phyloP scores from a whole-genome alignment of 768 basidiomycete species.

The Termitomyces sp. region DNA sequence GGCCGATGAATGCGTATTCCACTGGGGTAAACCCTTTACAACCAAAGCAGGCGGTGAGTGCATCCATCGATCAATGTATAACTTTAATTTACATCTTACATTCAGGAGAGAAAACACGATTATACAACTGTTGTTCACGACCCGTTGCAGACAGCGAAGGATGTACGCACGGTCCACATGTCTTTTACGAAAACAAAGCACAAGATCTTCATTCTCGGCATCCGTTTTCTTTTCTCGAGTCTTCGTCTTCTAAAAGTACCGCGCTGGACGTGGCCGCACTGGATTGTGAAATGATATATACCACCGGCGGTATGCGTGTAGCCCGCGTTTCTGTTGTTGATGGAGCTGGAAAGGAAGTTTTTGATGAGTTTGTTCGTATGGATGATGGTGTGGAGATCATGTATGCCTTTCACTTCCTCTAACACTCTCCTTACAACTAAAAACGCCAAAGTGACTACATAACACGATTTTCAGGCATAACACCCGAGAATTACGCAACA shows the following conservation, averaged over 20 bases:
- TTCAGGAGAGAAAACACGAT: slow-evolving; percentile 69
- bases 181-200: slow-evolving; percentile 79
- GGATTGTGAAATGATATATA: slow-evolving; percentile 97
- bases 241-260: slow-evolving; percentile 17
- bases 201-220: slow-evolving; percentile 70
- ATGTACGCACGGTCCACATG: slow-evolving; percentile 80
- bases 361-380: slow-evolving; percentile 82
- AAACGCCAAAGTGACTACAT: slow-evolving; percentile 70
- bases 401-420: slow-evolving; percentile 53
- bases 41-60: slow-evolving; percentile 62
- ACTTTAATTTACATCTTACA: slow-evolving; percentile 7
- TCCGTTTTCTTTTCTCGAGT: slow-evolving; percentile 54
- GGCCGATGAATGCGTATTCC: slow-evolving; percentile 67
- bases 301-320: slow-evolving; percentile 87
- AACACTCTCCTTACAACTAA: not conserved
- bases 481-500: slow-evolving; percentile 47
- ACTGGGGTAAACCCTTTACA: slow-evolving; percentile 75
- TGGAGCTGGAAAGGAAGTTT: slow-evolving; percentile 64
- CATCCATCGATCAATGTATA: not conserved
- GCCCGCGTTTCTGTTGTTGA: slow-evolving; percentile 91
- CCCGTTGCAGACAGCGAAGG: slow-evolving; percentile 56
- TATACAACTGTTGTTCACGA: slow-evolving; percentile 79
- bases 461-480: slow-evolving; percentile 87
- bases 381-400: slow-evolving; percentile 77
- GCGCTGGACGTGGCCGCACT: slow-evolving; percentile 79